Base-by-base conservation (phyloP, 2,329 filamentous ascomycete species). In the Fusarium sp. region DNA sequence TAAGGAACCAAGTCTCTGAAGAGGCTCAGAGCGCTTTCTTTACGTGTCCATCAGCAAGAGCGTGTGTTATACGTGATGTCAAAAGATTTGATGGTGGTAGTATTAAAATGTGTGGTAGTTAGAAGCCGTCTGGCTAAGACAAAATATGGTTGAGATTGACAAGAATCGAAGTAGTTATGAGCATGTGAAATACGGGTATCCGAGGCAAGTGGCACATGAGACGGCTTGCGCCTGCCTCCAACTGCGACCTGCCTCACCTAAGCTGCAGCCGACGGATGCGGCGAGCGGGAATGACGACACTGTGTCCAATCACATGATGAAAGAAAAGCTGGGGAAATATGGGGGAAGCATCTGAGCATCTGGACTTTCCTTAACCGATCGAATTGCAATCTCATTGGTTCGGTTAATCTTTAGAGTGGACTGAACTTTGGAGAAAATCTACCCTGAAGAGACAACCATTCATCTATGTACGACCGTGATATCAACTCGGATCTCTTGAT, bases 121-220 rank as follows among this genome's bases (percentile, higher is more conserved):
- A 61, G 25, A 61, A 49, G 44, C 26, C 21, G 53, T 21, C 43
- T 63, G 31, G 50, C 26, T 66, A 42, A 43, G 48, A 30, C 60
- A 48, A 41, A 61, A 48, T 61, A 23, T 54, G 54, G 54, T 61
- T 65, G 62, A 65, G 43, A 31, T 46, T 67, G 60, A 49, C 63
- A 45, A 58, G 60, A 41, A 58, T 50, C 51, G 34, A 49, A 37
- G 51, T 41, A 55, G 44, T 60, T 42, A 63, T 73, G 73, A 67
- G 70, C 74, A 75, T 75, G 74, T 75, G 74, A 75, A 65, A 75
- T 62, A 67, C 58, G 53, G 61, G 67, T 74, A 65, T 73, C 74
- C 74, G 74, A 75, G 74, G 74, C 70, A 74, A 71, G 62, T 64
- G 55, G 69, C 72, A 75, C 72, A 74, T 71, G 72, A 58, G 66